Conservation (phyloP, 495 filamentous ascomycete species). For the Penicillium simplicissimum region DNA sequence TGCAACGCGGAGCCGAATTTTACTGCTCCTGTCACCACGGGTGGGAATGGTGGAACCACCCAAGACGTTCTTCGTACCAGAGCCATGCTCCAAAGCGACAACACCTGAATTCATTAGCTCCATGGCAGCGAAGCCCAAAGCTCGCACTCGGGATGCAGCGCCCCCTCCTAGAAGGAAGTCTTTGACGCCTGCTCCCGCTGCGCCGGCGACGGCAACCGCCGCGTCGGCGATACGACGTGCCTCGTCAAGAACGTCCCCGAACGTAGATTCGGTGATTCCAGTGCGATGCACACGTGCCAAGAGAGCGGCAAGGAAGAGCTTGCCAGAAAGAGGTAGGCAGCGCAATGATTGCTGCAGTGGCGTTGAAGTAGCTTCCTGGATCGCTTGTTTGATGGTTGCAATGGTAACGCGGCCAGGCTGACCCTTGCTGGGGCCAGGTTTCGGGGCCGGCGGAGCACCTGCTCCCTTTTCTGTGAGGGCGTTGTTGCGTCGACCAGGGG, state of each 20-base stretch:
- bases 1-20: slow-evolving; percentile 79
- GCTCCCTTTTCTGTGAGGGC: slow-evolving; percentile 19
- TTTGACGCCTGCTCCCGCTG: slow-evolving; percentile 41
- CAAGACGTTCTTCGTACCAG: slow-evolving; percentile 32
- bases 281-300: slow-evolving; percentile 75
- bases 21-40: slow-evolving; percentile 79
- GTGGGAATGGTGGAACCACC: slow-evolving; percentile 45
- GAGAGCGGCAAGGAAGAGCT: slow-evolving; percentile 81
- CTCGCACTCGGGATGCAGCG: slow-evolving; percentile 57
- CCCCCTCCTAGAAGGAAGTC: slow-evolving; percentile 47
- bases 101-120: slow-evolving; percentile 87
- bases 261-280: slow-evolving; percentile 80
- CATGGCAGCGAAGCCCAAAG: slow-evolving; percentile 70
- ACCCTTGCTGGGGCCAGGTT: slow-evolving; percentile 26
- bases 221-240: slow-evolving; percentile 70
- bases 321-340: slow-evolving; percentile 74
- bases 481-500: slow-evolving; percentile 36
- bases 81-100: slow-evolving; percentile 70
- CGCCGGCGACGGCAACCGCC: slow-evolving; percentile 48
- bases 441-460: slow-evolving; percentile 13
- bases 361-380: slow-evolving; percentile 90
- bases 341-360: slow-evolving; percentile 88
- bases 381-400: slow-evolving; percentile 87
- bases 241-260: slow-evolving; percentile 92
- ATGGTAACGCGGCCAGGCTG: slow-evolving; percentile 75